Evolutionary conservation across 2,329 filamentous ascomycete species (phyloP), one percentile per base, ranked within the genome.

Genomic region (Exophiala bonariae): DNA sequence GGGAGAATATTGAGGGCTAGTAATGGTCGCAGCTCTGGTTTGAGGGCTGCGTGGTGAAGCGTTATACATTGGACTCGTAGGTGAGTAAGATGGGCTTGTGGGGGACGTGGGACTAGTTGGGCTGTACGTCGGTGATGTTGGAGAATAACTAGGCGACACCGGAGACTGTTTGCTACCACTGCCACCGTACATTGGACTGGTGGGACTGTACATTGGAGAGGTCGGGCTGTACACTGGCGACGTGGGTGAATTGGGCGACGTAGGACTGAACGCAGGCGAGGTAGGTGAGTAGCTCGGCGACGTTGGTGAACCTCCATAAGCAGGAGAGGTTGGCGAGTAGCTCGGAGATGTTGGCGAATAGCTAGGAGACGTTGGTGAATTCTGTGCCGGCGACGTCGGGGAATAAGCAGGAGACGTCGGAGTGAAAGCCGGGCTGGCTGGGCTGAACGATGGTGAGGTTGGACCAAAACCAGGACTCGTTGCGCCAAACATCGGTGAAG

Each of bases 291-390:
- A 86, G 63, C 77, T 82, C 6, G 69, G 68, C 33, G 61, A 61
- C 3, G 57, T 59, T 6, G 57, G 57, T 23, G 52, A 53, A 35
- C 60, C 60, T 26, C 75, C 79, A 49, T 65, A 65, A 41, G 70
- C 71, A 45, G 74, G 74, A 52, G 72, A 76, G 8, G 76, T 79
- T 16, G 78, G 78, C 41, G 76, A 80, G 60, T 79, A 82, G 52
- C 73, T 77, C 13, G 79, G 79, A 23, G 77, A 81, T 5, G 79
- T 82, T 33, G 80, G 80, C 53, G 74, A 80, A 72, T 65, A 82
- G 64, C 68, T 85, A 67, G 74, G 87, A 37, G 87, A 92, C 1
- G 87, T 89, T 3, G 89, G 88, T 34, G 87, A 89, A 34, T 57
- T 50, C 37, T 87, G 87, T 63, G 79, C 79, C 57, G 87, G 79